These are phyloP conservation scores for Saussurea involucrata DNA, from an alignment of 129 eudicot genomes.

Conservation along the genomic window DNA sequence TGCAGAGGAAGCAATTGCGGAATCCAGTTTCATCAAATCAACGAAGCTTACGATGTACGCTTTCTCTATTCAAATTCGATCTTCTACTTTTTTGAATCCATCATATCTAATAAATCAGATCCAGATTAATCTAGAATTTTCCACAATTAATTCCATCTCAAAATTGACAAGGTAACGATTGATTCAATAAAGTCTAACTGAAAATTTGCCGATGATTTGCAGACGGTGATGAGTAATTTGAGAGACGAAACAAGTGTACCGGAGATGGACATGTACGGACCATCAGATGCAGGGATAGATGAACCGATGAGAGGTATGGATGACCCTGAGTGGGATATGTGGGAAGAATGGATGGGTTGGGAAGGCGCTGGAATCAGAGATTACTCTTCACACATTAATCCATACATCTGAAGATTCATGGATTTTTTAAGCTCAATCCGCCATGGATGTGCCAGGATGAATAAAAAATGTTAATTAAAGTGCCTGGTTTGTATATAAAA, in stretches of 20 bases:
- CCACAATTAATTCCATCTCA: neutral
- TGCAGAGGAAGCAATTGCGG: constrained; percentile 72
- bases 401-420: constrained; percentile 48
- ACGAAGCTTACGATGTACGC: constrained; percentile 88
- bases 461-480: constrained; percentile 4
- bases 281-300: constrained; percentile 32
- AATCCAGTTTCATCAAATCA: constrained; percentile 63
- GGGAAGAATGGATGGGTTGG: constrained; percentile 99
- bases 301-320: constrained; percentile 58
- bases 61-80: neutral
- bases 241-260: constrained; percentile 35
- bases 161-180: constrained; percentile 10
- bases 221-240: constrained; percentile 63
- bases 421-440: neutral
- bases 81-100: neutral
- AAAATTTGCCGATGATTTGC: constrained; percentile 15
- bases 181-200: neutral
- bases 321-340: constrained; percentile 68
- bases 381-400: constrained; percentile 71
- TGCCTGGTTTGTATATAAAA: constrained; percentile 12
- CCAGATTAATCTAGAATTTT: neutral
- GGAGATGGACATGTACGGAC: constrained; percentile 30
- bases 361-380: constrained; percentile 89
- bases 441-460: neutral
- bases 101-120: neutral